phyloP scores from a whole-genome alignment of 2,329 filamentous ascomycete genomes.

The Huntiella moniliformis region DNA sequence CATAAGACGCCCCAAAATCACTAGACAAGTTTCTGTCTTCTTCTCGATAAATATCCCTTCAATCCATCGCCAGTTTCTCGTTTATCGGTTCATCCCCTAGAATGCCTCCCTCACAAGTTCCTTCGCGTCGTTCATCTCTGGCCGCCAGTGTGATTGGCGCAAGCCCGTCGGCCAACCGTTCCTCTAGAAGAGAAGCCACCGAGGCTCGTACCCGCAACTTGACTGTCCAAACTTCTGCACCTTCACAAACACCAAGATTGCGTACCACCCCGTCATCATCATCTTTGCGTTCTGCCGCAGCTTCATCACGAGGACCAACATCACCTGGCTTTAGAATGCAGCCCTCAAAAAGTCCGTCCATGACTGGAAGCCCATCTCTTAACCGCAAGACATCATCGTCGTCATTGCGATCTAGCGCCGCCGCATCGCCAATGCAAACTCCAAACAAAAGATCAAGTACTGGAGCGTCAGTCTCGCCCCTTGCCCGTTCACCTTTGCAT shows the following conservation, averaged over 20 bases:
- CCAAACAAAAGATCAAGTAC: constrained; percentile 4
- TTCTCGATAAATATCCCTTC: too few species aligned
- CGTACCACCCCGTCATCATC: constrained; percentile 7
- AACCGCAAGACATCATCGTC: constrained; percentile 38
- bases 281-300: constrained; percentile 17
- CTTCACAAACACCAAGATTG: constrained; percentile 6
- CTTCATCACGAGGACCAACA: constrained; percentile 19
- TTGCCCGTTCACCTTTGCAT: constrained; percentile 20
- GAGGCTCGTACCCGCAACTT: not conserved
- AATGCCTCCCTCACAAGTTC: constrained; percentile 6
- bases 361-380: constrained; percentile 29
- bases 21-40: too few species aligned
- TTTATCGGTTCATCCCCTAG: not conserved
- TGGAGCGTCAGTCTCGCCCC: constrained; percentile 27
- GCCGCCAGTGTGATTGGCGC: constrained; percentile 3
- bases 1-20: too few species aligned
- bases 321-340: constrained; percentile 21
- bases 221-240: constrained; percentile 1
- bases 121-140: constrained; percentile 8
- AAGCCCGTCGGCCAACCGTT: constrained; percentile 5
- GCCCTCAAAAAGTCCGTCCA: constrained; percentile 23
- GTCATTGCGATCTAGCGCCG: constrained; percentile 33
- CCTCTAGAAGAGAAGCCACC: constrained; percentile 15
- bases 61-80: too few species aligned
- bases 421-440: constrained; percentile 12